Conservation (phyloP, 148 eudicot species). For the Pouteria glomerata region DNA sequence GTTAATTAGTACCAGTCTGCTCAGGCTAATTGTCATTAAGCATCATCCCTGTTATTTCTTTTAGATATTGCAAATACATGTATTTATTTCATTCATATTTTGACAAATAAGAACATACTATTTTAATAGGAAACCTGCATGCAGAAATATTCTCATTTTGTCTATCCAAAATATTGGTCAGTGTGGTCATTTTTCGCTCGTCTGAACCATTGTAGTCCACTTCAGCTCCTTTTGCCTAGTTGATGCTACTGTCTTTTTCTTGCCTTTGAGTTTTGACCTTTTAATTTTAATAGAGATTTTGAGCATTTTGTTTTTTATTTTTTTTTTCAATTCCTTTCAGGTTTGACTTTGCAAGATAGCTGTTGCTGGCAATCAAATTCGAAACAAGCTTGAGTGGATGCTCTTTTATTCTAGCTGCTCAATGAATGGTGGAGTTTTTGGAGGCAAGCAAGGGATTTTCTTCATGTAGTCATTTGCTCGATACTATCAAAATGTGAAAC, state of each 20-base stretch:
- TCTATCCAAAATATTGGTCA: neutral
- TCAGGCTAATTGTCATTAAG: neutral
- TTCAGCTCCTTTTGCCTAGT: neutral
- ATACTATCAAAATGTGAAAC: slow-evolving; percentile 31
- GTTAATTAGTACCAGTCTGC: neutral
- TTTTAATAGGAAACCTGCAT: neutral
- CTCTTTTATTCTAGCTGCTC: neutral
- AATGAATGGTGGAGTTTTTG: neutral
- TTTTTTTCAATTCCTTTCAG: neutral
- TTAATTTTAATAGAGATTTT: neutral
- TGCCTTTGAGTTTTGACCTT: neutral
- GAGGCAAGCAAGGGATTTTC: neutral
- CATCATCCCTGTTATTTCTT: neutral
- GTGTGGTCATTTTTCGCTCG: neutral
- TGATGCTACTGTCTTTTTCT: neutral
- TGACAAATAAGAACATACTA: neutral
- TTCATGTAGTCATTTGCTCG: neutral
- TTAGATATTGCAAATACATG: neutral
- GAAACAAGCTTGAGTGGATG: neutral
- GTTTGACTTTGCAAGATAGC: slow-evolving; percentile 6
- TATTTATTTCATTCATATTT: neutral
- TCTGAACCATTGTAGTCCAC: neutral
- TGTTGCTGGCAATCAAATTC: too few species aligned
- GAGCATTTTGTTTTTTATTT: neutral
- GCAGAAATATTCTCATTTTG: neutral